phyloP scores from a whole-genome alignment of 371 early-diverging fungal species.

The Apophysomyces trapeziformis region DNA sequence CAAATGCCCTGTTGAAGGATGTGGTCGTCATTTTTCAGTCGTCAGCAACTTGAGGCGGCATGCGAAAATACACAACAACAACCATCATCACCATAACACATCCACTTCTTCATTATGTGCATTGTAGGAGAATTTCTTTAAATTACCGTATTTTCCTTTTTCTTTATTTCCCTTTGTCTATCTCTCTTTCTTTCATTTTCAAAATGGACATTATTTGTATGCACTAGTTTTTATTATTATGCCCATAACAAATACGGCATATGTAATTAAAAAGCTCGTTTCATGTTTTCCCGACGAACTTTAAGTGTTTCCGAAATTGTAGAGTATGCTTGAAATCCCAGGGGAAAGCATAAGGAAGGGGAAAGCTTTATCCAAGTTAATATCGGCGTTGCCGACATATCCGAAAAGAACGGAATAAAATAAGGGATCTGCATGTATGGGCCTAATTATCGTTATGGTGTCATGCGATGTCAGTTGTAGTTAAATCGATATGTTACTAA shows the following conservation, averaged over 20 bases:
- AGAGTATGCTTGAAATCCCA: background rate
- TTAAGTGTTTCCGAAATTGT: background rate
- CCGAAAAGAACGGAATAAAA: background rate
- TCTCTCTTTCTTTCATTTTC: too few species aligned
- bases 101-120: slow-evolving; percentile 4
- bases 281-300: background rate
- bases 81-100: slow-evolving; percentile 3
- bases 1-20: slow-evolving; percentile 40
- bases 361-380: background rate
- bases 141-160: background rate
- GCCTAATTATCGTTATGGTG: background rate
- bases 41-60: slow-evolving; percentile 49
- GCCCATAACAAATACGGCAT: background rate
- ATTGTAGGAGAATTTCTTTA: background rate
- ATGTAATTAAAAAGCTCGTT: slow-evolving; percentile 9
- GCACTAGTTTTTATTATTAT: slow-evolving; percentile 7
- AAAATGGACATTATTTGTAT: slow-evolving; percentile 6
- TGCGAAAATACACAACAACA: slow-evolving; percentile 41
- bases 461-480: background rate
- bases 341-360: background rate
- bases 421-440: background rate
- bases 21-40: slow-evolving; percentile 48
- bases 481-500: background rate
- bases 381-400: background rate
- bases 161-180: too few species aligned